Evolutionary conservation across 495 filamentous ascomycete genomes (phyloP).

Genomic region (Lindgomyces ingoldianus): DNA sequence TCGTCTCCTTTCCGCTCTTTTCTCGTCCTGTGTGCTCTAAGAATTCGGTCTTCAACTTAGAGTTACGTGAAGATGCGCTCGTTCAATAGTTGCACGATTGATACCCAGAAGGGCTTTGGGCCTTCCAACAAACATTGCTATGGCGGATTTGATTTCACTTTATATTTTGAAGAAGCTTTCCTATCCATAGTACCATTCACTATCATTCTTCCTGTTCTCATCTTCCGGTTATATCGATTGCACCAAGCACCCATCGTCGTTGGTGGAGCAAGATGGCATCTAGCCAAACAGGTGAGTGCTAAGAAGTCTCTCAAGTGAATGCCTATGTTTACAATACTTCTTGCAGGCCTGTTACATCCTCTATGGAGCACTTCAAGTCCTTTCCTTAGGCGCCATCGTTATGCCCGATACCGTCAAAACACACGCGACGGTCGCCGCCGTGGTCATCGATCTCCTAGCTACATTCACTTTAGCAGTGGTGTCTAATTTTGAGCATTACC

Average conservation of each 20-base stretch:
- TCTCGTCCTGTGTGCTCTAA: not conserved
- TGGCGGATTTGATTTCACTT: slow-evolving; percentile 25
- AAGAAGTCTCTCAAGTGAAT: not conserved
- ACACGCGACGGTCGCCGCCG: slow-evolving; percentile 6
- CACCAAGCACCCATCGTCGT: slow-evolving; percentile 13
- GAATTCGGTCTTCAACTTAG: not conserved
- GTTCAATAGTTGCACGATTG: slow-evolving; percentile 14
- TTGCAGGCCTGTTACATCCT: slow-evolving; percentile 15
- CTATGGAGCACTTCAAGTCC: slow-evolving; percentile 18
- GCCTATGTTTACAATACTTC: not conserved
- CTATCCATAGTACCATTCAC: slow-evolving; percentile 24
- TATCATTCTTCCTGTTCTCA: slow-evolving; percentile 9
- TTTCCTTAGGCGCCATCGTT: slow-evolving; percentile 15
- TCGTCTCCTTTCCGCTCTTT: not conserved
- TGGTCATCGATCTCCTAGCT: slow-evolving; percentile 9
- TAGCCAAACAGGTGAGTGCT: slow-evolving; percentile 14
- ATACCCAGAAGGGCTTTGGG: slow-evolving; percentile 19
- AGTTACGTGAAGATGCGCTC: slow-evolving; percentile 8
- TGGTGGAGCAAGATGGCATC: slow-evolving; percentile 14
- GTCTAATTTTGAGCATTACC: slow-evolving; percentile 22
- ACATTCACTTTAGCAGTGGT: slow-evolving; percentile 21
- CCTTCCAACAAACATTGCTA: slow-evolving; percentile 15
- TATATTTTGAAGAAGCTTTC: slow-evolving; percentile 24
- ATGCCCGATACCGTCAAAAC: slow-evolving; percentile 24
- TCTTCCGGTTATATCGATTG: slow-evolving; percentile 11